phyloP scores from a whole-genome alignment of 352 stramenopile genomes.

The Elongisporangium anandrum region DNA sequence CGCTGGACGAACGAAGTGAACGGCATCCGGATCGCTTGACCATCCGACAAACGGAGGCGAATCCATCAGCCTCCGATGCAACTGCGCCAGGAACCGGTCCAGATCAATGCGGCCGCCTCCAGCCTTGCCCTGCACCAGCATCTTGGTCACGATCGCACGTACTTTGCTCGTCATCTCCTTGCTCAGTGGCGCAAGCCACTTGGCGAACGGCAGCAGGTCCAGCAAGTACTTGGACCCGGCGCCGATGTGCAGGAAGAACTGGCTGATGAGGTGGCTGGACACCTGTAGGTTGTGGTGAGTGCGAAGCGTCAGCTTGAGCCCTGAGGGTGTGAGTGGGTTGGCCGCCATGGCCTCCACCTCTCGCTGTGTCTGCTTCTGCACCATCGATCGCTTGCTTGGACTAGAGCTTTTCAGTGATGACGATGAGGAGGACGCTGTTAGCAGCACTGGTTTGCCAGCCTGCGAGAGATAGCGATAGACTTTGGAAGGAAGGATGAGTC shows the following conservation, averaged over 20 bases:
- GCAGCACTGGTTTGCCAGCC: neutral
- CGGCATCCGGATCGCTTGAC: neutral
- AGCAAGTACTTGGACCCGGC: conserved; percentile 36
- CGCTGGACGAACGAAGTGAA: conserved; percentile 12
- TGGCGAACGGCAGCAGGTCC: conserved; percentile 32
- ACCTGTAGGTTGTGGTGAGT: conserved; percentile 22
- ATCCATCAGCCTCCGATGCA: conserved; percentile 25
- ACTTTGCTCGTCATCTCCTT: conserved; percentile 27
- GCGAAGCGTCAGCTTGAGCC: conserved; percentile 32
- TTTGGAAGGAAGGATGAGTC: conserved; percentile 16
- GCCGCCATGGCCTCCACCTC: conserved; percentile 12
- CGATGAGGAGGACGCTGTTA: neutral
- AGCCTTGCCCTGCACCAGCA: conserved; percentile 40
- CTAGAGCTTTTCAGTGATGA: neutral
- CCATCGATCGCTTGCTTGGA: conserved; percentile 1
- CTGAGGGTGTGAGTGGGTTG: conserved; percentile 29
- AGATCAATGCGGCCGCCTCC: conserved; percentile 42
- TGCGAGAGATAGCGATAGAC: conserved; percentile 26
- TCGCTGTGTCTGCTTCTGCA: conserved; percentile 3
- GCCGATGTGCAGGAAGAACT: conserved; percentile 54
- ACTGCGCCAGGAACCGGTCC: conserved; percentile 38
- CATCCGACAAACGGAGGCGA: conserved; percentile 12
- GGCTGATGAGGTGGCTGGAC: conserved; percentile 35
- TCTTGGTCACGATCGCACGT: conserved; percentile 24
- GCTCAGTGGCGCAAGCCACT: conserved; percentile 34